Evolutionary conservation across 2,329 filamentous ascomycete species (phyloP), one percentile per base, ranked within the genome.

Genomic region (Pseudomassariella vexata): DNA sequence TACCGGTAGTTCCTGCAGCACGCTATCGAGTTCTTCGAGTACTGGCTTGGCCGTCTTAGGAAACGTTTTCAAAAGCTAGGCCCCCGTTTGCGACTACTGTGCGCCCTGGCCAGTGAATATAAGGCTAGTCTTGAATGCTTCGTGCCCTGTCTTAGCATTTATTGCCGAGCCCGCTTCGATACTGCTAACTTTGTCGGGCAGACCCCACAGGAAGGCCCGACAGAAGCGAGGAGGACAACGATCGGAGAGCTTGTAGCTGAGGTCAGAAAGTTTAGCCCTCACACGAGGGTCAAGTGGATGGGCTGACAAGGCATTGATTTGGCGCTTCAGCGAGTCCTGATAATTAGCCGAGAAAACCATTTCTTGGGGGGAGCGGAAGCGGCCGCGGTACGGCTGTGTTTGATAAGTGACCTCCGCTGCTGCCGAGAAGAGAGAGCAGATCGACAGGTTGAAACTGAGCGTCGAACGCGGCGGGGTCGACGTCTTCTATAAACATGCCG

Each of bases 201-300:
- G n/a, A n/a, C n/a, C n/a, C n/a, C n/a, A n/a, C n/a, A n/a, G n/a
- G 28, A 46, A 57, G 0, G 40, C 49, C 1, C 50, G 32, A 28
- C 50, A 36, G 6, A 22, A 50, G 9, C 41, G 41, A 0, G 26
- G 17, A 2, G 35, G 40, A 1, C 52, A 39, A 2, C 46, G 30
- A 20, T 53, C 45, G 0, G 45, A 45, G 1, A 59, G 41, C 0
- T 55, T 59, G 9, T 47, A 56, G 0, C 50, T 46, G 5, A 58
- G 14, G 24, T 55, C 52, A 1, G 17, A 9, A 2, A 53, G 31
- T 2, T 30, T 32, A 4, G 48, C 37, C 1, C 27, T 35, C 4
- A 52, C 52, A 3, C 35, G 17, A 2, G 48, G 50, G 27, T 55
- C 49, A 5, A 46, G 27, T 1, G 55, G 32, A 34, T 57, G 47